These are phyloP conservation scores for Populus tomentosa DNA, from an alignment of 441 rosid species.

Conservation along the genomic window DNA sequence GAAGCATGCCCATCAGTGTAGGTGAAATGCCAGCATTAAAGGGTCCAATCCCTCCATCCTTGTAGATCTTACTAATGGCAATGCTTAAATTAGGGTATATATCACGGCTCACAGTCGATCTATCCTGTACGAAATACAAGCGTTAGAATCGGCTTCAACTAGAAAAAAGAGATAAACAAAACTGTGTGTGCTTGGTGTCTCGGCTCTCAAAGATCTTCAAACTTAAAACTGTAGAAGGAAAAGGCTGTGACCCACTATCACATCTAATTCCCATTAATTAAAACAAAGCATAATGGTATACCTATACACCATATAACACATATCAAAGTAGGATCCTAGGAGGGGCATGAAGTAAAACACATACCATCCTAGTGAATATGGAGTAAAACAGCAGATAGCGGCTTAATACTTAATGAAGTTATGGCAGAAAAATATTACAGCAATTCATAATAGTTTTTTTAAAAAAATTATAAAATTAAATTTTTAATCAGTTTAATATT, in stretches of 20 bases:
- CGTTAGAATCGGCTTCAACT: conserved; percentile 7
- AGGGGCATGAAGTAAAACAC: background rate
- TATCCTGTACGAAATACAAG: conserved; percentile 56
- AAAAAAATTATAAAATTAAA: too few relatives aligned
- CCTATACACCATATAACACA: background rate
- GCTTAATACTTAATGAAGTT: too few relatives aligned
- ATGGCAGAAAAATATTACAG: too few relatives aligned
- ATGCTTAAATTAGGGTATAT: conserved; percentile 71
- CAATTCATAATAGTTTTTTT: too few relatives aligned
- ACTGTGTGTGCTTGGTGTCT: background rate
- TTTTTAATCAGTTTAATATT: too few relatives aligned
- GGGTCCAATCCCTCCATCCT: conserved; percentile 77
- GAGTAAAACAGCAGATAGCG: background rate
- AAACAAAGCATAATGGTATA: background rate
- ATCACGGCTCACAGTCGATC: conserved; percentile 84
- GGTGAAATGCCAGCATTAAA: conserved; percentile 87
- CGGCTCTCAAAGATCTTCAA: background rate
- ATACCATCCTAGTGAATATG: background rate
- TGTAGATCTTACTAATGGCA: conserved; percentile 71
- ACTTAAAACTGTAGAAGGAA: background rate
- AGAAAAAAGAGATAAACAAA: background rate
- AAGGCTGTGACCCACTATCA: background rate
- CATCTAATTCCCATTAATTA: background rate
- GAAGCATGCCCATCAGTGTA: conserved; percentile 94
- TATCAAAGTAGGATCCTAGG: background rate